phyloP scores from a whole-genome alignment of 2,329 filamentous ascomycete genomes.

The Trichoderma sp. region DNA sequence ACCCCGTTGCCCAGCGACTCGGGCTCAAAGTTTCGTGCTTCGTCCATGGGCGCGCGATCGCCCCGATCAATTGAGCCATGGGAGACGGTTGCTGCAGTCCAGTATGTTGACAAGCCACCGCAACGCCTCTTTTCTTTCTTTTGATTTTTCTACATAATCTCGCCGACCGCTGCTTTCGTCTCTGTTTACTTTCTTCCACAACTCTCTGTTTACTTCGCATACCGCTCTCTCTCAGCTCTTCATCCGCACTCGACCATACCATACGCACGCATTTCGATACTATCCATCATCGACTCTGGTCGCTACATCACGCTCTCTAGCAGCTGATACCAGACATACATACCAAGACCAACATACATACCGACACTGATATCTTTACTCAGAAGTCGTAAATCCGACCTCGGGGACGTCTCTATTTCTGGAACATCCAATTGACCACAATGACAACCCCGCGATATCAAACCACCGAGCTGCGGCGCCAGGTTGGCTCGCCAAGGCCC shows the following conservation, averaged over 20 bases:
- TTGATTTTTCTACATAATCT: neutral
- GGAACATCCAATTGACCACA: constrained; percentile 35
- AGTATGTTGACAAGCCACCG: constrained; percentile 41
- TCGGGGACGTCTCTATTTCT: constrained; percentile 37
- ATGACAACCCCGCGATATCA: constrained; percentile 52
- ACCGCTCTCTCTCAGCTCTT: neutral
- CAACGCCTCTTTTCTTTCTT: neutral
- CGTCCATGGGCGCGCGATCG: constrained; percentile 48
- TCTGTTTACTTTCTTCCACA: neutral
- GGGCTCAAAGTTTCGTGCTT: constrained; percentile 20
- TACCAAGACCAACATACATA: neutral
- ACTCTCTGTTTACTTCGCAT: neutral
- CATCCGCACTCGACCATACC: neutral
- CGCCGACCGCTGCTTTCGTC: neutral
- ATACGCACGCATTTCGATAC: neutral
- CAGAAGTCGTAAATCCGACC: constrained; percentile 49
- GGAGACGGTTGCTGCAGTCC: constrained; percentile 48
- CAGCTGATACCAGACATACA: constrained; percentile 1
- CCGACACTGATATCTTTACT: constrained; percentile 27
- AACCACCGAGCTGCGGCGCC: constrained; percentile 51
- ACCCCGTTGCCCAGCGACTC: constrained; percentile 28
- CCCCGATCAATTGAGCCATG: constrained; percentile 50
- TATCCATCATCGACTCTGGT: neutral
- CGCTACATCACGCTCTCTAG: neutral
- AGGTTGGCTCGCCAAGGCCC: constrained; percentile 58